Conservation (phyloP, 495 filamentous ascomycete genomes). For the Beverwykella pulmonaria region DNA sequence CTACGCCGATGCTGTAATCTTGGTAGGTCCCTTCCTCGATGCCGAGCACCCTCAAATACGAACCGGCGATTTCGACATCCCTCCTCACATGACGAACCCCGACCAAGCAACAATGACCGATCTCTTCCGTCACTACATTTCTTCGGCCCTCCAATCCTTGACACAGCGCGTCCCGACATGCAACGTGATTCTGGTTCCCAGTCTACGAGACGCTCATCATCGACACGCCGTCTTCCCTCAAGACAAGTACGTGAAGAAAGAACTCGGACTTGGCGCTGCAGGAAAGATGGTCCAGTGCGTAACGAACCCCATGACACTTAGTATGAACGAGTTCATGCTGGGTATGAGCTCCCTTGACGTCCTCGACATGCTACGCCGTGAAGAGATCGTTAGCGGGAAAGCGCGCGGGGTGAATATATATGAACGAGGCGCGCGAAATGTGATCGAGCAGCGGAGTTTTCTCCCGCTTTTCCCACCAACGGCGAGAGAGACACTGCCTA, state of each 20-base stretch:
- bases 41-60: constrained; percentile 86
- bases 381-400: constrained; percentile 68
- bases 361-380: constrained; percentile 73
- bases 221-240: constrained; percentile 91
- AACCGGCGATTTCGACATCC: constrained; percentile 87
- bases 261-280: constrained; percentile 63
- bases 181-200: constrained; percentile 81
- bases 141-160: constrained; percentile 65
- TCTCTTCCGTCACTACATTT: constrained; percentile 79
- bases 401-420: constrained; percentile 62
- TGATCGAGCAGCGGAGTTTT: constrained; percentile 88
- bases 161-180: constrained; percentile 69
- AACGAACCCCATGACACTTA: constrained; percentile 84
- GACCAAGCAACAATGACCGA: constrained; percentile 78
- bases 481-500: constrained; percentile 59
- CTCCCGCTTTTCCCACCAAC: constrained; percentile 84
- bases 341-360: constrained; percentile 82
- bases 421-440: constrained; percentile 66
- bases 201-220: constrained; percentile 74
- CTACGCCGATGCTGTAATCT: constrained; percentile 76
- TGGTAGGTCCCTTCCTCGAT: constrained; percentile 88
- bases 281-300: constrained; percentile 67
- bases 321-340: constrained; percentile 79
- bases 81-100: constrained; percentile 66
- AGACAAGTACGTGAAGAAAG: constrained; percentile 70